Base-by-base conservation (phyloP, 1,139 yeast genomes). In the Debaryomyces robertsiae region DNA sequence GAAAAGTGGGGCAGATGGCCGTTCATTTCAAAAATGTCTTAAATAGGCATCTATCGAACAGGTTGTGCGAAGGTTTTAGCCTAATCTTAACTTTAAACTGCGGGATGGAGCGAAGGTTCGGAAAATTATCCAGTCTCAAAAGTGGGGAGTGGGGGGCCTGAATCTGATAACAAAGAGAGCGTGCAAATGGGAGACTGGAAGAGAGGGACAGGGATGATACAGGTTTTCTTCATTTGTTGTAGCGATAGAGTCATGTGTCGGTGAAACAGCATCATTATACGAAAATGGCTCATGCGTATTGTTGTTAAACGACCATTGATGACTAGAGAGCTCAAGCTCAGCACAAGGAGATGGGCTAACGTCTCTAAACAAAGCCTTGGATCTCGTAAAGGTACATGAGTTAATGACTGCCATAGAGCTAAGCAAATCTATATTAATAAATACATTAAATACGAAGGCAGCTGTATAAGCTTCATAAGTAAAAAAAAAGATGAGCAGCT, bases 1-100 rank as follows among this genome's bases (percentile, higher is more conserved):
- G 10, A 25, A 32, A 33, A 25, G 36, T 33, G 36, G 36, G 30
- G 36, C 36, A 19, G 6, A 24, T n/a, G 15, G 16, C 14, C 9
- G 27, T 11, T 17, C 9, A 18, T 19, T 31, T n/a, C n/a, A n/a
- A 16, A 24, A 16, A 33, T 33, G 6, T 22, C 36, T 25, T 10
- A 33, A 25, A n/a, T 33, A 33, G 36, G 36, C 15, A 33, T 25
- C 14, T 33, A 24, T 11, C 25, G 23, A 30, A 11, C n/a, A 14
- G 18, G 17, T 9, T 5, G 3, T 9, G 6, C 14, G 5, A 29
- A 13, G 10, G 18, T 6, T 6, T 33, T 25, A 15, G 36, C 30
- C 24, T 32, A 32, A 32, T 16, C 13, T 25, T 15, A 32, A 25
- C 22, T 32, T 32, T 23, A 14, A 17, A 23, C 9, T 31, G 17